A percentile compares a stretch with the other conserved stretches of the same genome.
Evolutionary conservation across 2,329 filamentous ascomycete genomes (phyloP).

Genomic region (Stagonosporopsis vannaccii): DNA sequence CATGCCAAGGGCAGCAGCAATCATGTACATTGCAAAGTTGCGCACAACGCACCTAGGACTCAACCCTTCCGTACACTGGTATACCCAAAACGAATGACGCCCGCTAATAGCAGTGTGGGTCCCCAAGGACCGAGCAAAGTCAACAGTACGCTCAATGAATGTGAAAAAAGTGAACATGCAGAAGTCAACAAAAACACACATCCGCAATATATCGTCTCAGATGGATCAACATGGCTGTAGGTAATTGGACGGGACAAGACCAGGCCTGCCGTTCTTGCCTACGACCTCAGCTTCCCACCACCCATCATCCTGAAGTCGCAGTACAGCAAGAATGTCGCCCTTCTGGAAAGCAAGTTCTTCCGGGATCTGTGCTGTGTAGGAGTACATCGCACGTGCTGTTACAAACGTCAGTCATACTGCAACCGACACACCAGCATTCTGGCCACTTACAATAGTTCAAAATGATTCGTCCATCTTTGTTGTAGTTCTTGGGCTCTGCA

Average conservation of each 20-base stretch:
- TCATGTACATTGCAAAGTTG: constrained; percentile 1
- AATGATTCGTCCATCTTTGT: constrained; percentile 84
- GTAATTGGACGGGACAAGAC: constrained; percentile 73
- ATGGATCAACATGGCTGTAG: constrained; percentile 61
- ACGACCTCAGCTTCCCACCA: constrained; percentile 99
- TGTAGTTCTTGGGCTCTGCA: constrained; percentile 85
- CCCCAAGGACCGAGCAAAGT: not conserved
- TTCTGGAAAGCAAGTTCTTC: constrained; percentile 94
- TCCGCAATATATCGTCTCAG: not conserved
- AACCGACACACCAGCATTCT: not conserved
- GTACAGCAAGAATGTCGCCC: constrained; percentile 86
- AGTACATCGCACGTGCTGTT: constrained; percentile 88
- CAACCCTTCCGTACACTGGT: constrained; percentile 6
- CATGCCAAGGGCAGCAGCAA: not conserved
- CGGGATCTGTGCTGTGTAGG: constrained; percentile 92
- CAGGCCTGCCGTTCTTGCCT: constrained; percentile 62
- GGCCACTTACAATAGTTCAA: constrained; percentile 86
- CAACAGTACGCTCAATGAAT: not conserved
- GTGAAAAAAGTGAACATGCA: constrained; percentile 6
- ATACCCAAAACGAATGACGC: constrained; percentile 20
- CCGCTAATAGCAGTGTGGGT: constrained; percentile 14
- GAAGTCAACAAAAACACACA: not conserved
- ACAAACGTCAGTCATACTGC: constrained; percentile 8
- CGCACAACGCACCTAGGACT: not conserved
- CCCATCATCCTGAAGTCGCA: constrained; percentile 93